phyloP scores from a whole-genome alignment of 306 rosid species.

The Castanopsis chinensis region DNA sequence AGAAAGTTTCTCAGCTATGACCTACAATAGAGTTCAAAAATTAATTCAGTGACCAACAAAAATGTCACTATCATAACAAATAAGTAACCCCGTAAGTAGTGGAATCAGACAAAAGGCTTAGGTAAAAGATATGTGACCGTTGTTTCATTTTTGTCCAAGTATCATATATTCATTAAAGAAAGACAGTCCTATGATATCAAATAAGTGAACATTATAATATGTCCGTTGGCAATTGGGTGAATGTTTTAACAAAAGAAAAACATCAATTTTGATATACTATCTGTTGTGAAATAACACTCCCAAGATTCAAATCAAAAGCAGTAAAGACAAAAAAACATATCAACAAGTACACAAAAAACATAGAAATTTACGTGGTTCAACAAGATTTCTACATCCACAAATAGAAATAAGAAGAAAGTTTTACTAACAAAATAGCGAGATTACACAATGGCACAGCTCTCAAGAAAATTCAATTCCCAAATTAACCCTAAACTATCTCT shows the following conservation, averaged over 20 bases:
- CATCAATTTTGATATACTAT: neutral
- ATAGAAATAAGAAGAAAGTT: too few relatives aligned
- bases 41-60: neutral
- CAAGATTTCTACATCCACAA: too few relatives aligned
- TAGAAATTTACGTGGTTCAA: too few relatives aligned
- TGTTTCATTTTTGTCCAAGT: neutral
- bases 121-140: neutral
- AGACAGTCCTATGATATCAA: neutral
- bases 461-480: too few relatives aligned
- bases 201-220: neutral
- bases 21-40: constrained; percentile 24
- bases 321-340: too few relatives aligned
- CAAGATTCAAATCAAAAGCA: too few relatives aligned
- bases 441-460: too few relatives aligned
- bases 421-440: too few relatives aligned
- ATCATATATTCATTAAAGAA: neutral
- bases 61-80: neutral
- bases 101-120: neutral
- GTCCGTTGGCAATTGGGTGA: neutral
- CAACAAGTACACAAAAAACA: too few relatives aligned
- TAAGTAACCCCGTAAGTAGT: neutral
- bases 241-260: neutral
- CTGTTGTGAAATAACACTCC: too few relatives aligned
- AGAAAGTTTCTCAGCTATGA: constrained; percentile 61
- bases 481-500: too few relatives aligned